These are phyloP conservation scores for Rosellinia necatrix DNA, from an alignment of 2,329 filamentous ascomycete genomes.

Conservation along the genomic window DNA sequence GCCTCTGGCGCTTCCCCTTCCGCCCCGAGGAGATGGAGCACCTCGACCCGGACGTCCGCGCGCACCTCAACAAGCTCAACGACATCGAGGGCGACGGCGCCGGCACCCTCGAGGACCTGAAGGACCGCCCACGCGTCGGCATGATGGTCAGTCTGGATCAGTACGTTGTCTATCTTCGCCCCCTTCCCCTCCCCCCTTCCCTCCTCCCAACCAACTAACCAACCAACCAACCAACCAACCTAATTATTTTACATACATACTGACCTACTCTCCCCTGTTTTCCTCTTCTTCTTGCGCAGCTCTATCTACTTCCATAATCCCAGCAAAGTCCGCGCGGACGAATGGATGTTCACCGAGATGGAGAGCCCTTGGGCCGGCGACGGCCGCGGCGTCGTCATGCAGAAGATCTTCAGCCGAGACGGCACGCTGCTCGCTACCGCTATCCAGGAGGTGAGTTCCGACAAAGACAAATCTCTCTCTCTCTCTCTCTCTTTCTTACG, in stretches of 20 bases:
- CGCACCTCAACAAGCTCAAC: conserved; percentile 45
- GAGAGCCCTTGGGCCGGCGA: conserved; percentile 80
- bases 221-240: too few species aligned
- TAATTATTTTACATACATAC: too few species aligned
- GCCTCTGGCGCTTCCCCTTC: conserved; percentile 73
- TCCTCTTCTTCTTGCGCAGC: conserved; percentile 25
- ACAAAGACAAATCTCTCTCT: not conserved
- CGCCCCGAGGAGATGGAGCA: conserved; percentile 57
- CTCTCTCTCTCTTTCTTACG: too few species aligned
- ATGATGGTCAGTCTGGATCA: conserved; percentile 88
- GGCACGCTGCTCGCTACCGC: conserved; percentile 78
- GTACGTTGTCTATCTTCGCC: conserved; percentile 28
- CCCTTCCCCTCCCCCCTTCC: not conserved
- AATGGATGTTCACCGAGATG: conserved; percentile 84
- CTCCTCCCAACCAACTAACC: not conserved
- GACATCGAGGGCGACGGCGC: conserved; percentile 51
- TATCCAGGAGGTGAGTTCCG: conserved; percentile 69
- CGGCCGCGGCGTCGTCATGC: conserved; percentile 74
- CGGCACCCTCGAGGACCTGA: conserved; percentile 55
- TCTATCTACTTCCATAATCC: conserved; percentile 71
- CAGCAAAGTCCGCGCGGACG: conserved; percentile 60
- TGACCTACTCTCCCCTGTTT: not conserved
- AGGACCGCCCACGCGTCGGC: conserved; percentile 64
- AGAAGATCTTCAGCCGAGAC: conserved; percentile 73
- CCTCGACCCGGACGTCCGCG: conserved; percentile 48